Conservation (phyloP, 495 filamentous ascomycete genomes). For the Penicillium paradoxum region DNA sequence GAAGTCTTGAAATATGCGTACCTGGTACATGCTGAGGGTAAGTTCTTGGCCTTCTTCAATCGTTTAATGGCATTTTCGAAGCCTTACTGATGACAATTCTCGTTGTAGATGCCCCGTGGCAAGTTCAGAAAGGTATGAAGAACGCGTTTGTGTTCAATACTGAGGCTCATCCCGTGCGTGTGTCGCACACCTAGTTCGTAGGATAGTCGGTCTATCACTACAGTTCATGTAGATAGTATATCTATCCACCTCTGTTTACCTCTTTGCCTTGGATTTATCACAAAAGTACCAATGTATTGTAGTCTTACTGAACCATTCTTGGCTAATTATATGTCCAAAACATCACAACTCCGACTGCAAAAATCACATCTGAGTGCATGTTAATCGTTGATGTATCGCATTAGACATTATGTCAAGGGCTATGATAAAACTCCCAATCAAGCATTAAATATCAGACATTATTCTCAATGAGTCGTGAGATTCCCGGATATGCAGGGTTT, state of each 20-base stretch:
- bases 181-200: constrained; percentile 26
- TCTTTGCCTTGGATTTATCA: not conserved
- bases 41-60: not conserved
- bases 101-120: constrained; percentile 57
- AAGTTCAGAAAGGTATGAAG: constrained; percentile 52
- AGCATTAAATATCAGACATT: not conserved
- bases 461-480: not conserved
- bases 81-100: constrained; percentile 8
- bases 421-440: not conserved
- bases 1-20: constrained; percentile 87
- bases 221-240: not conserved
- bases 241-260: not conserved
- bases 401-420: not conserved
- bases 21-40: constrained; percentile 53
- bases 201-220: not conserved
- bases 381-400: no score
- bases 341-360: no score
- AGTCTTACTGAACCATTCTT: not conserved
- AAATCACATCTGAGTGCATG: no score
- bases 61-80: not conserved
- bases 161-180: constrained; percentile 72
- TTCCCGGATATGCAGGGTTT: not conserved
- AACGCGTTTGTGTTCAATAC: constrained; percentile 79
- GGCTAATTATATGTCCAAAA: no score
- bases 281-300: not conserved